A percentile compares a stretch with the other conserved stretches of the same genome.
Evolutionary conservation across 2,329 filamentous ascomycete genomes (phyloP).

Genomic region (Proliferodiscus dingleyae): DNA sequence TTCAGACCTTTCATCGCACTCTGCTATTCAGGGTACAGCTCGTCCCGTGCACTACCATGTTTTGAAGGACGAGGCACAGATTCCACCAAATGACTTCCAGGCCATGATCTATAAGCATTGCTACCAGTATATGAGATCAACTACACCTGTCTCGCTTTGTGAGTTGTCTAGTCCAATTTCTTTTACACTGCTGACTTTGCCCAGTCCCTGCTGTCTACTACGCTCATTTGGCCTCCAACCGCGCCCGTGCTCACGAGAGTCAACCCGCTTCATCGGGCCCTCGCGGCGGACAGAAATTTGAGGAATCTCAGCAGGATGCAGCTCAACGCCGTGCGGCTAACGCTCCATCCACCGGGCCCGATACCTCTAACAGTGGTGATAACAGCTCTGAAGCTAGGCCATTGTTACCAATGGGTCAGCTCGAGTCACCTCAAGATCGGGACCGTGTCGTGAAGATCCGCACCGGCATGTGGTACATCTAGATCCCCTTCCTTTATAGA

Average conservation of each 20-base stretch:
- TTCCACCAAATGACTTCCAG: constrained; percentile 66
- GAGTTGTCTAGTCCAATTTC: constrained; percentile 40
- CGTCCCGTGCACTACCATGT: constrained; percentile 91
- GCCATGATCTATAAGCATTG: constrained; percentile 92
- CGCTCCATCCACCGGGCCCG: constrained; percentile 5
- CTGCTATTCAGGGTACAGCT: constrained; percentile 89
- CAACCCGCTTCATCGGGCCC: constrained; percentile 41
- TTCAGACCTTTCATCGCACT: constrained; percentile 48
- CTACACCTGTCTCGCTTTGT: constrained; percentile 72
- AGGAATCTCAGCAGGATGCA: constrained; percentile 24
- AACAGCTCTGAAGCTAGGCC: constrained; percentile 17
- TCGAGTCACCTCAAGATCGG: constrained; percentile 8
- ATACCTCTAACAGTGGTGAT: constrained; percentile 19
- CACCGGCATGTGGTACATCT: constrained; percentile 33
- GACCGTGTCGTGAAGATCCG: constrained; percentile 20
- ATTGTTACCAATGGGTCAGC: constrained; percentile 25
- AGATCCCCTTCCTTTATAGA: constrained; percentile 6
- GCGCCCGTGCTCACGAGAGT: constrained; percentile 70
- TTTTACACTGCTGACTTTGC: constrained; percentile 29
- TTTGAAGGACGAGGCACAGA: constrained; percentile 72
- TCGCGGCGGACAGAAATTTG: constrained; percentile 39
- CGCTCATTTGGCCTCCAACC: constrained; percentile 80
- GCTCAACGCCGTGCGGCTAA: constrained; percentile 8
- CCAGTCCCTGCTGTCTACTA: constrained; percentile 83
- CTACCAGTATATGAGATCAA: constrained; percentile 88